Percentiles rank a stretch among this genome's conserved stretches.
phyloP scores from a whole-genome alignment of 1,284 basidiomycete genomes.

The Cutaneotrichosporon daszewskae region DNA sequence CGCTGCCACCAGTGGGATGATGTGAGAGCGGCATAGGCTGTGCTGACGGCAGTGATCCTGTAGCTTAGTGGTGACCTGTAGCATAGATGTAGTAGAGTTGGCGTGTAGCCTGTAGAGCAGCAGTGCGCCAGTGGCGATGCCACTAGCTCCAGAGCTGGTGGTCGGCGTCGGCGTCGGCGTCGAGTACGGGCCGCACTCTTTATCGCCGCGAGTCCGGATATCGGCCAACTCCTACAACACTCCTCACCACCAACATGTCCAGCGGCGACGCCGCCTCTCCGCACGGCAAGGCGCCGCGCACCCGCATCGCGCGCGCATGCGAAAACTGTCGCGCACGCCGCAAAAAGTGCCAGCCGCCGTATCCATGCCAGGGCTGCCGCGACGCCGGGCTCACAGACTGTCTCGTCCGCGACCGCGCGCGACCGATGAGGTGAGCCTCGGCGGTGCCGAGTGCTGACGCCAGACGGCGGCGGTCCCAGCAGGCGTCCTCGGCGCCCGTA shows the following conservation, averaged over 20 bases:
- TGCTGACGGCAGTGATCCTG: conserved; percentile 2
- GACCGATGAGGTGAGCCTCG: conserved; percentile 5
- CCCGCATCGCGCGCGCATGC: conserved; percentile 12
- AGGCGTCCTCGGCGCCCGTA: conserved; percentile 8
- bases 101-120: no score
- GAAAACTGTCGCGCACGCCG: conserved; percentile 14
- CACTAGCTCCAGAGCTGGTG: no score
- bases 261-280: conserved; percentile 1
- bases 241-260: no score
- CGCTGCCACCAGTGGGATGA: conserved; percentile 11
- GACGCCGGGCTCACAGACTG: conserved; percentile 13
- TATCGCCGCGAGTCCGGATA: background rate
- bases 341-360: conserved; percentile 15
- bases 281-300: conserved; percentile 5
- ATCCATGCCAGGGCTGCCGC: conserved; percentile 12
- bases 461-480: conserved; percentile 14
- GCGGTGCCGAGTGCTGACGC: background rate
- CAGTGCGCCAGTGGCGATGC: no score
- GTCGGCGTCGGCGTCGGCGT: no score
- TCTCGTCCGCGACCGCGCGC: conserved; percentile 8
- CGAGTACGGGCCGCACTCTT: no score
- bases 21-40: background rate
- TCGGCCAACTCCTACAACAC: no score
- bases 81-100: no score
- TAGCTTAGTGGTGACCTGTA: no score